A percentile compares a stretch with the other conserved stretches of the same genome.
These are phyloP conservation scores for Chaetothyriales sp. DNA, from an alignment of 2,329 filamentous ascomycete species.

Conservation along the genomic window DNA sequence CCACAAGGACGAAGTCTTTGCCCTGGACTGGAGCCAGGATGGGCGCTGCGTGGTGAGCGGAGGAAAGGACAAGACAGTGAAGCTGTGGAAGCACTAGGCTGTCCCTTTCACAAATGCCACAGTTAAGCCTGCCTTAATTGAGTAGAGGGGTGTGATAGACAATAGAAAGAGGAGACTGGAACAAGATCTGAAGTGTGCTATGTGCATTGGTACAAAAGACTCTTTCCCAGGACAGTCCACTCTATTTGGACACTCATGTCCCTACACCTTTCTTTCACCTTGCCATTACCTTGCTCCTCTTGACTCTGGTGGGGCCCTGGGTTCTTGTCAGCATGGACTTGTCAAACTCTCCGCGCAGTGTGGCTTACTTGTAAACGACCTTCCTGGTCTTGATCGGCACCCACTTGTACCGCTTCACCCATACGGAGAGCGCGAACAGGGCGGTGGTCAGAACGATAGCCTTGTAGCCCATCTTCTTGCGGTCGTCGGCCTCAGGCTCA, in stretches of 20 bases:
- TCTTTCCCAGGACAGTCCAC: constrained; percentile 1
- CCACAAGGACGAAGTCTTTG: constrained; percentile 85
- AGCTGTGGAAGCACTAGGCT: constrained; percentile 46
- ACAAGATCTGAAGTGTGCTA: neutral
- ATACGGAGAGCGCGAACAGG: constrained; percentile 76
- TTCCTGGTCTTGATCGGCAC: constrained; percentile 88
- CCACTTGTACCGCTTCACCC: constrained; percentile 99
- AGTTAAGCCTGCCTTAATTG: neutral
- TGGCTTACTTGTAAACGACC: constrained; percentile 53
- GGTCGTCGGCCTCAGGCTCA: constrained; percentile 97
- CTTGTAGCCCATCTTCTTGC: constrained; percentile 99
- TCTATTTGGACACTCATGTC: constrained; percentile 3
- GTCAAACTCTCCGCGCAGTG: neutral
- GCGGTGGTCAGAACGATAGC: constrained; percentile 65
- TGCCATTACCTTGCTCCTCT: too few species aligned
- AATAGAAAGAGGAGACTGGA: neutral
- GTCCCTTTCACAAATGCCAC: neutral
- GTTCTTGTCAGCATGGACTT: neutral
- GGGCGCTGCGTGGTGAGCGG: constrained; percentile 79
- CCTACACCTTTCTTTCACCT: constrained; percentile 1
- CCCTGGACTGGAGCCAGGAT: constrained; percentile 87
- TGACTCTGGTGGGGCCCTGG: neutral
- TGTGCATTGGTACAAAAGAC: neutral
- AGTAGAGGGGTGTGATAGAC: neutral
- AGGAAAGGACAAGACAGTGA: constrained; percentile 70